Base-by-base conservation (phyloP, 1,284 basidiomycete species). In the Ustilago trichophora region DNA sequence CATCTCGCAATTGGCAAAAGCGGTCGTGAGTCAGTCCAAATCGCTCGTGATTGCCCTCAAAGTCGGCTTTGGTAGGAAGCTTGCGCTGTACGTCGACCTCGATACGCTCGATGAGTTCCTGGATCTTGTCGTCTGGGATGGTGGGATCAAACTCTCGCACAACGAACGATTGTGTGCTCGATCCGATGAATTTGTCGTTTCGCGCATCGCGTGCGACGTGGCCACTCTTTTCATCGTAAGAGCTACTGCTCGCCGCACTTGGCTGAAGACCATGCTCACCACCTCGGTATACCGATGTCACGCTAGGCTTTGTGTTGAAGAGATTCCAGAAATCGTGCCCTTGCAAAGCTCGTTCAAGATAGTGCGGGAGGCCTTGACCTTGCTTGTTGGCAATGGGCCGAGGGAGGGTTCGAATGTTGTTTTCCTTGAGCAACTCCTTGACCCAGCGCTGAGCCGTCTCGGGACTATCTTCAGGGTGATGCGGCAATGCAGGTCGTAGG, bases 281-380 rank as follows among this genome's bases (percentile, higher is more conserved):
- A 10, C 59, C 59, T 1, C 33, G 38, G 21, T 67, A 63, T 11
- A 64, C 64, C 0, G 50, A 54, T 4, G 37, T 33, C 19, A 67
- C 53, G 4, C 16, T 29, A 18, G 69, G 69, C 19, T 60, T 49
- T 3, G 34, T 33, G 18, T 53, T 13, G 43, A 67, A 58, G n/a
- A 63, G 47, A 16, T 54, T 27, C 71, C 71, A 73, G 24, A 73
- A 73, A 7, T 58, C 67, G 34, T 55, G 52, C 4, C 71, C 71
- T 31, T 73, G 59, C 24, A 73, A 33, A 4, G 58, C 63, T 6
- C 71, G 48, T 18, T 70, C 66, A 33, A 73, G 63, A 38, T 62
- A 71, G 34, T 41, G 54, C 2, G 71, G 71, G 42, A 58, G 32
- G 2, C 31, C 27, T 19, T 73, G 57, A n/a, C 37, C 66, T 11